A percentile compares a stretch with the other conserved stretches of the same genome.
Evolutionary conservation across 2,329 filamentous ascomycete genomes (phyloP).

Genomic region (Fusarium newnesense): DNA sequence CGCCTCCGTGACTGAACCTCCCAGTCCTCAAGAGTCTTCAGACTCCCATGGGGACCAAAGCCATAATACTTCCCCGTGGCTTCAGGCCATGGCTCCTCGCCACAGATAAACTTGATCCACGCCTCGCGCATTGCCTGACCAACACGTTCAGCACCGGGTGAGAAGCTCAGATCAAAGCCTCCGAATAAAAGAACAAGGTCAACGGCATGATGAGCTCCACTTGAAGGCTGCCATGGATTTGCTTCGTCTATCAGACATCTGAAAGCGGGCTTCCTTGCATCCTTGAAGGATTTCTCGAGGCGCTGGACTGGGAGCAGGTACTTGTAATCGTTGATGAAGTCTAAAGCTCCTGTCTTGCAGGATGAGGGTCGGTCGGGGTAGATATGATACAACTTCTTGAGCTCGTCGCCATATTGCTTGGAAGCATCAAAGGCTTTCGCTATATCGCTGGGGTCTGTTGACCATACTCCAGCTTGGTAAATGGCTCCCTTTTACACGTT

Average conservation of each 20-base stretch:
- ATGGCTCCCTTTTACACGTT: not conserved
- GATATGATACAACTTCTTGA: conserved; percentile 55
- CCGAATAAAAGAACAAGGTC: conserved; percentile 58
- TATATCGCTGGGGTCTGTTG: fast-evolving
- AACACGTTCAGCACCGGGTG: conserved; percentile 47
- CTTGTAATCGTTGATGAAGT: conserved; percentile 49
- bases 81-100: conserved; percentile 49
- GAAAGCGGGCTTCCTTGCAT: conserved; percentile 48
- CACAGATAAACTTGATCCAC: conserved; percentile 54
- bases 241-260: conserved; percentile 56
- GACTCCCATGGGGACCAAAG: conserved; percentile 53
- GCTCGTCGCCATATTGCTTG: conserved; percentile 39
- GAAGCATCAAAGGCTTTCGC: not conserved
- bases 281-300: not conserved
- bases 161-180: conserved; percentile 50
- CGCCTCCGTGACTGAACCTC: not conserved
- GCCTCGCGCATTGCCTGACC: conserved; percentile 51
- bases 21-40: conserved; percentile 47
- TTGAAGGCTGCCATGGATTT: conserved; percentile 59
- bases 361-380: conserved; percentile 51
- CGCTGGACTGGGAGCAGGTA: conserved; percentile 44
- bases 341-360: conserved; percentile 53
- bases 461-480: conserved; percentile 1
- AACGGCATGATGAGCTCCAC: conserved; percentile 58
- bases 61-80: not conserved